Percentiles rank a stretch among this genome's conserved stretches.
These are phyloP conservation scores for Hymenotorrendiella dingleyae DNA, from an alignment of 2,329 filamentous ascomycete species.

Conservation along the genomic window DNA sequence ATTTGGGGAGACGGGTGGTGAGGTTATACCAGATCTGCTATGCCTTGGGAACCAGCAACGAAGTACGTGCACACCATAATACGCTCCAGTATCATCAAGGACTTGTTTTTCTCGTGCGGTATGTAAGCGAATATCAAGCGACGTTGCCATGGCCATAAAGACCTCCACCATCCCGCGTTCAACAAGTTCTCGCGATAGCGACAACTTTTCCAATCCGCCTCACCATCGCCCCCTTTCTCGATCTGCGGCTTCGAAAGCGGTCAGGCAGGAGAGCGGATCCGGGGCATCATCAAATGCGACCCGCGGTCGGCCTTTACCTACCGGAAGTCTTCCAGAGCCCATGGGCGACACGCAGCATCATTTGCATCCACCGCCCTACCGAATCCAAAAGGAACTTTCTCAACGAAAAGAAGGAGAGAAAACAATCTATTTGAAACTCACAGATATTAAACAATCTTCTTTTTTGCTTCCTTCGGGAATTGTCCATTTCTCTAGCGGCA, in stretches of 20 bases:
- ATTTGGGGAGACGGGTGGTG: too few species aligned
- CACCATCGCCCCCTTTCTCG: too few species aligned
- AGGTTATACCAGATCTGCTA: too few species aligned
- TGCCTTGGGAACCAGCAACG: too few species aligned
- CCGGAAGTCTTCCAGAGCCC: slow-evolving; percentile 2
- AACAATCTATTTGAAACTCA: background rate
- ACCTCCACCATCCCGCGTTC: background rate
- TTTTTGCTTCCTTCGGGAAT: background rate
- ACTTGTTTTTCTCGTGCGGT: background rate
- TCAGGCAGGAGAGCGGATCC: background rate
- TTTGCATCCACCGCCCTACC: background rate
- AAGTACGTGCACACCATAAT: too few species aligned
- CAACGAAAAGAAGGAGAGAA: background rate
- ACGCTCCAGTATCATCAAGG: too few species aligned
- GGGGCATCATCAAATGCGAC: background rate
- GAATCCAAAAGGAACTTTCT: background rate
- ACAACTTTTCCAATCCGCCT: too few species aligned
- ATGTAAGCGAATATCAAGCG: background rate
- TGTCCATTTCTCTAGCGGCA: background rate
- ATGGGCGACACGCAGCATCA: background rate
- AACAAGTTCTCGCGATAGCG: background rate
- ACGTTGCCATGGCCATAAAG: background rate
- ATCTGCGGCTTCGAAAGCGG: background rate
- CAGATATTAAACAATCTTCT: background rate
- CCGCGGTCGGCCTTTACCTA: background rate